A percentile compares a stretch with the other conserved stretches of the same genome.
These are phyloP conservation scores for Nothopassalora personata DNA, from an alignment of 2,329 filamentous ascomycete species.

Conservation along the genomic window DNA sequence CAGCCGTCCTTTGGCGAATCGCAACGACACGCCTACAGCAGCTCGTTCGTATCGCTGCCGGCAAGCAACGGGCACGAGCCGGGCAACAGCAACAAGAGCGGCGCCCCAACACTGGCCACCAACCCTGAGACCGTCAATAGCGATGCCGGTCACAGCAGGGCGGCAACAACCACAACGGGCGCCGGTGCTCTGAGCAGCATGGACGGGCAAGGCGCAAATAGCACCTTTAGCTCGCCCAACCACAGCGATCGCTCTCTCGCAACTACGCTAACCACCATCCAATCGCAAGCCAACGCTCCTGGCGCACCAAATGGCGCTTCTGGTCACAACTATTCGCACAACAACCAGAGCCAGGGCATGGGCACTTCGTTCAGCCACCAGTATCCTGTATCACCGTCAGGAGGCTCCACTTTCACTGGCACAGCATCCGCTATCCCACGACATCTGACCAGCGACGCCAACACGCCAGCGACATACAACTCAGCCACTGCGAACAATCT, in stretches of 20 bases:
- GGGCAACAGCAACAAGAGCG: slow-evolving; percentile 63
- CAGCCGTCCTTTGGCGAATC: slow-evolving; percentile 23
- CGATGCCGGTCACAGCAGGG: slow-evolving; percentile 70
- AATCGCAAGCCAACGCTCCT: slow-evolving; percentile 56
- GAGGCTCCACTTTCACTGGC: slow-evolving; percentile 51
- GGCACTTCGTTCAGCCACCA: slow-evolving; percentile 54
- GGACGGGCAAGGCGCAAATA: slow-evolving; percentile 57
- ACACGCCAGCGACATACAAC: slow-evolving; percentile 53
- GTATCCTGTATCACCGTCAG: slow-evolving; percentile 45
- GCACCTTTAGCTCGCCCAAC: slow-evolving; percentile 76
- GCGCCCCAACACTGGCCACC: slow-evolving; percentile 76
- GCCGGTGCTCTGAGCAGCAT: slow-evolving; percentile 58
- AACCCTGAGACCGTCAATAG: slow-evolving; percentile 72
- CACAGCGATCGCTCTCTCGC: slow-evolving; percentile 75
- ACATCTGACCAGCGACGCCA: slow-evolving; percentile 51
- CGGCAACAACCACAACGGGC: slow-evolving; percentile 68
- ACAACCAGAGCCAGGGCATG: slow-evolving; percentile 30
- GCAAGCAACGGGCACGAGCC: slow-evolving; percentile 49
- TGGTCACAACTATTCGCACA: slow-evolving; percentile 31
- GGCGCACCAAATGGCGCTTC: slow-evolving; percentile 25
- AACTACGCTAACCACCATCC: slow-evolving; percentile 79
- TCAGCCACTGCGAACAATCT: slow-evolving; percentile 78
- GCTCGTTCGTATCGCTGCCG: slow-evolving; percentile 46
- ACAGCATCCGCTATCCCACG: slow-evolving; percentile 64
- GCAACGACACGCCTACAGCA: slow-evolving; percentile 22